Evolutionary conservation across 305 asterid genomes (phyloP), one percentile per base, ranked within the genome.

Genomic region (Lippia alba): DNA sequence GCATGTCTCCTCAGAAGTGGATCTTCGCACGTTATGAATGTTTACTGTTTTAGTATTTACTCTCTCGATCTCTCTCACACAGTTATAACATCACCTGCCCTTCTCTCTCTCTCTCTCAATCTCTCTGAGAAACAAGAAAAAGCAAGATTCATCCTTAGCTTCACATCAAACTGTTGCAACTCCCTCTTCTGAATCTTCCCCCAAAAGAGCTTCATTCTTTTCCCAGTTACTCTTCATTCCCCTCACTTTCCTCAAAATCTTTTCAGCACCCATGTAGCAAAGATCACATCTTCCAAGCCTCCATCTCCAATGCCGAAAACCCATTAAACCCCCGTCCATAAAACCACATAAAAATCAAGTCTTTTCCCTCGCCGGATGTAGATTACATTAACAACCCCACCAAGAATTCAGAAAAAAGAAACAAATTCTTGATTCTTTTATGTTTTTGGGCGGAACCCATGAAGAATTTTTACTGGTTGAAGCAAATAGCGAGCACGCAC

Each of bases 1-100:
- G 76, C 79, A 77, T 88, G 96, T 90, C 94, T 86, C 94, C 96
- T 81, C 87, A 12, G 83, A 85, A 88, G 94, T 82, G 89, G 96
- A 82, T 86, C 92, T 86, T 84, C 96, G 79, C 94, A 92, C 91
- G 98, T 85, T 92, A 82, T 82, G 78, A 82, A 76, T 86, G 86
- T 83, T 74, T 46, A 60, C 79, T 72, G 34, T 71, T 45, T 15
- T 61, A 14, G 64, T 69, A 39, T 41, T 55, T 69, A 16, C 75
- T 66, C 39, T 46, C 57, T 48, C 65, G 60, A 74, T 30, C 61
- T 44, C 65, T 14, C 76, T 56, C 72, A 56, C 32, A 12, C 57
- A 19, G 17, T 15, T 49, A 45, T 17, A 20, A 56, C 66, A 62
- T 32, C 67, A 73, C 74, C 76, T 56, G 61, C 79, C 67, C 20